Percentiles rank a stretch among this genome's conserved stretches.
Conservation (phyloP, 2,329 filamentous ascomycete genomes). For the Xylariaceae sp. region DNA sequence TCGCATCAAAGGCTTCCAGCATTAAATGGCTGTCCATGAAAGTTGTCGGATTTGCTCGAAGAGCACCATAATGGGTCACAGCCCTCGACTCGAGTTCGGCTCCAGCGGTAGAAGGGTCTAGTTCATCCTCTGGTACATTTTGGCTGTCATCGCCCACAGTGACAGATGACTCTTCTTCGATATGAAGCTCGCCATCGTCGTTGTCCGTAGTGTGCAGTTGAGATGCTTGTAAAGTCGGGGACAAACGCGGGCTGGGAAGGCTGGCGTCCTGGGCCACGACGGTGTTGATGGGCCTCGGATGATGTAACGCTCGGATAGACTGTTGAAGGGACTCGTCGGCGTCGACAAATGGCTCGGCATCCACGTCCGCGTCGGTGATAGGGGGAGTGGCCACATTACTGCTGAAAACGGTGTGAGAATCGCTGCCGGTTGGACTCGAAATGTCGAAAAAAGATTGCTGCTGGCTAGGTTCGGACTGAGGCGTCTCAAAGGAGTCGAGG, state of each 20-base stretch:
- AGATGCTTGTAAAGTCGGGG: constrained; percentile 82
- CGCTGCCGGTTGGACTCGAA: constrained; percentile 59
- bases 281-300: constrained; percentile 66
- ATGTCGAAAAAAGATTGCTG: constrained; percentile 51
- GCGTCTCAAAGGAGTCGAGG: constrained; percentile 51
- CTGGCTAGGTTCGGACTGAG: constrained; percentile 51
- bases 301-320: constrained; percentile 53
- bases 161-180: constrained; percentile 47
- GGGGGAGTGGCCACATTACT: constrained; percentile 75
- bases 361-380: constrained; percentile 73
- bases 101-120: constrained; percentile 29
- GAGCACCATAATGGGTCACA: constrained; percentile 34
- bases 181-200: constrained; percentile 49
- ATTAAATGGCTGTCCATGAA: constrained; percentile 84
- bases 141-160: constrained; percentile 50
- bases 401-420: constrained; percentile 65
- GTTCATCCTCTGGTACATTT: constrained; percentile 46
- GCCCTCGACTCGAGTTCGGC: constrained; percentile 35
- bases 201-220: constrained; percentile 51
- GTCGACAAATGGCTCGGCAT: constrained; percentile 65
- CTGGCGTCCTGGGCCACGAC: constrained; percentile 84
- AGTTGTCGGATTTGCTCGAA: constrained; percentile 43
- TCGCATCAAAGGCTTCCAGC: constrained; percentile 86
- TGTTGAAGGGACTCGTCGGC: constrained; percentile 56
- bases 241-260: constrained; percentile 91